These are phyloP conservation scores for Cucurbita moschata DNA, from an alignment of 306 rosid genomes.

Conservation along the genomic window DNA sequence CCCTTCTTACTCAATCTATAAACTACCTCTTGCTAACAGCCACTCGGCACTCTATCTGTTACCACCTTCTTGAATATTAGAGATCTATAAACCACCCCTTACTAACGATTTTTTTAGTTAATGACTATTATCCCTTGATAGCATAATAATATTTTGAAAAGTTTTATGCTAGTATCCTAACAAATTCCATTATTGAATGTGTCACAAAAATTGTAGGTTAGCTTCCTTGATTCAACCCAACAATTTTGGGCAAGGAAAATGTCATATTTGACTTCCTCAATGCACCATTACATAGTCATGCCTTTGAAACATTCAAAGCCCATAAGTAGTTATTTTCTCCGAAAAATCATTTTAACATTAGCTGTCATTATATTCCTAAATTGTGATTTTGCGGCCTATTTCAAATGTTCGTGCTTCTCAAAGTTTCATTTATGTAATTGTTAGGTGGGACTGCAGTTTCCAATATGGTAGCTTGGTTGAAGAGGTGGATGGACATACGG, in stretches of 20 bases:
- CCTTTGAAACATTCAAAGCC: not conserved
- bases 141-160: not conserved
- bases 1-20: not conserved
- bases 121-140: not conserved
- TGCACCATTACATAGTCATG: not conserved
- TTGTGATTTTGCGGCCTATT: not conserved
- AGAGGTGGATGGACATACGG: conserved; percentile 99
- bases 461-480: conserved; percentile 86
- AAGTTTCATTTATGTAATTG: conserved; percentile 10
- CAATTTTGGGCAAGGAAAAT: not conserved
- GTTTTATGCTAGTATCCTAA: not conserved
- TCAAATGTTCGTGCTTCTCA: not conserved
- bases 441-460: conserved; percentile 98
- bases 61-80: too few relatives aligned
- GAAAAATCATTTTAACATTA: not conserved
- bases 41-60: not conserved
- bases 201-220: not conserved
- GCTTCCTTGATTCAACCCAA: not conserved
- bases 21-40: not conserved
- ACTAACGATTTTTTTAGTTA: not conserved
- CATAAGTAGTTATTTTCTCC: not conserved
- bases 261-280: not conserved
- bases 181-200: not conserved
- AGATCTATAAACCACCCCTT: not conserved
- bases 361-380: not conserved